Conservation (phyloP, 2,329 filamentous ascomycete species). For the Phoma sp. region DNA sequence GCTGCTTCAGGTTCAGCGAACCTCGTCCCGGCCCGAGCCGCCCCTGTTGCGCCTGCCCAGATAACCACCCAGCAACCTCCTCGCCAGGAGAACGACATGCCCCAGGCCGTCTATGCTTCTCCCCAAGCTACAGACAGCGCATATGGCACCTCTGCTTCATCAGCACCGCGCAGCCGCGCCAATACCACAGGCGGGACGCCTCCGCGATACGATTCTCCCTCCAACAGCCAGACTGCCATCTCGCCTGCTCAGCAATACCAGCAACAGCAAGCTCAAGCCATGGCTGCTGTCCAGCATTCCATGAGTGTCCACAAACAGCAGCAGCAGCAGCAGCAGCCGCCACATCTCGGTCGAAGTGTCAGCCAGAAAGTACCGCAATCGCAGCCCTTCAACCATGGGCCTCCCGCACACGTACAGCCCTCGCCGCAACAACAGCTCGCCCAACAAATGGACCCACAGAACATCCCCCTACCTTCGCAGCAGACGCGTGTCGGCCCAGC, state of each 20-base stretch:
- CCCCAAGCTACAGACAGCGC: slow-evolving; percentile 49
- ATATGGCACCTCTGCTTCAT: slow-evolving; percentile 36
- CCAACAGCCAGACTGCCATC: slow-evolving; percentile 42
- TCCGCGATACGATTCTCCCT: slow-evolving; percentile 55
- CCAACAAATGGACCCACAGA: slow-evolving; percentile 50
- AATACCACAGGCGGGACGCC: slow-evolving; percentile 52
- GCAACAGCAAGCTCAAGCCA: slow-evolving; percentile 80
- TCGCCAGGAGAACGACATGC: slow-evolving; percentile 50
- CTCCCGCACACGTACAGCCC: slow-evolving; percentile 52
- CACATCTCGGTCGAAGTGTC: slow-evolving; percentile 70
- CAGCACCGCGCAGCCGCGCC: slow-evolving; percentile 50
- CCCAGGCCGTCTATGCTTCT: slow-evolving; percentile 52
- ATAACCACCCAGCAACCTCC: slow-evolving; percentile 38
- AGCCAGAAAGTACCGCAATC: slow-evolving; percentile 66
- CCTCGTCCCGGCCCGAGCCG: slow-evolving; percentile 62
- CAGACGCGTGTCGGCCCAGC: slow-evolving; percentile 61
- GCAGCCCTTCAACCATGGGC: slow-evolving; percentile 32
- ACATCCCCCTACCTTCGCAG: slow-evolving; percentile 55
- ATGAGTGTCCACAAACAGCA: slow-evolving; percentile 38
- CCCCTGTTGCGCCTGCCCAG: slow-evolving; percentile 62
- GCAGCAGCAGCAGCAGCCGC: slow-evolving; percentile 46
- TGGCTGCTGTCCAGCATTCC: slow-evolving; percentile 79
- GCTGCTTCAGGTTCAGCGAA: slow-evolving; percentile 51
- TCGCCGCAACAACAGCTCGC: slow-evolving; percentile 59
- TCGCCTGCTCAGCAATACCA: slow-evolving; percentile 62